phyloP scores from a whole-genome alignment of 257 asterid species.

The Paulownia fortunei region DNA sequence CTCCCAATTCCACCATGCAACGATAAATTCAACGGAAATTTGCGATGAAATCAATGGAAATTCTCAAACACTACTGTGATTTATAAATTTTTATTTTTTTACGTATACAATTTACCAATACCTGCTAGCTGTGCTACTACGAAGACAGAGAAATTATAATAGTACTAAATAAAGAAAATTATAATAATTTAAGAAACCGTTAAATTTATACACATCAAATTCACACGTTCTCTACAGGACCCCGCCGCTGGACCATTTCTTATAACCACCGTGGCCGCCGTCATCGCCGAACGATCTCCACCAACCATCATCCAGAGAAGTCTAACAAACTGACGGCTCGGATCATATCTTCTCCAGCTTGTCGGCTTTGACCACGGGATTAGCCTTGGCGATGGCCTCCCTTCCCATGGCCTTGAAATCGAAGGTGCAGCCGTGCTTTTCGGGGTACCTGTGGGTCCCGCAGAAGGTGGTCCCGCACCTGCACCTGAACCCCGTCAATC shows the following conservation, averaged over 20 bases:
- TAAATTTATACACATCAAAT: conserved; percentile 45
- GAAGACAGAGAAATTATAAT: conserved; percentile 8
- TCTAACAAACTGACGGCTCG: conserved; percentile 35
- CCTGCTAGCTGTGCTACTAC: not conserved
- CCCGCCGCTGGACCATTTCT: conserved; percentile 21
- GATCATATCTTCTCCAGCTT: conserved; percentile 75
- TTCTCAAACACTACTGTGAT: not conserved
- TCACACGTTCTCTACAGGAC: conserved; percentile 32
- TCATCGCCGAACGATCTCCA: conserved; percentile 31
- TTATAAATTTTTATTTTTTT: not conserved
- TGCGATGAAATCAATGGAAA: not conserved
- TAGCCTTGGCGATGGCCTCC: conserved; percentile 89
- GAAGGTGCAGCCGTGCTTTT: conserved; percentile 73
- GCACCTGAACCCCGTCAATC: conserved; percentile 84
- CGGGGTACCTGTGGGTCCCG: conserved; percentile 91
- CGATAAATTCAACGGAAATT: not conserved
- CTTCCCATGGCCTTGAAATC: conserved; percentile 82
- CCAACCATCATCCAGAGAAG: conserved; percentile 29
- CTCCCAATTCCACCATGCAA: conserved; percentile 15
- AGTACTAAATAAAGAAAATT: not conserved
- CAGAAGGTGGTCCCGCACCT: conserved; percentile 86
- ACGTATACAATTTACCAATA: conserved; percentile 23
- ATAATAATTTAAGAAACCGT: conserved; percentile 22
- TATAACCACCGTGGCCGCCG: conserved; percentile 12
- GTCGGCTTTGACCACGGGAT: conserved; percentile 69